Conservation (phyloP, 352 stramenopile genomes). For the Hyaloperonospora brassicae region DNA sequence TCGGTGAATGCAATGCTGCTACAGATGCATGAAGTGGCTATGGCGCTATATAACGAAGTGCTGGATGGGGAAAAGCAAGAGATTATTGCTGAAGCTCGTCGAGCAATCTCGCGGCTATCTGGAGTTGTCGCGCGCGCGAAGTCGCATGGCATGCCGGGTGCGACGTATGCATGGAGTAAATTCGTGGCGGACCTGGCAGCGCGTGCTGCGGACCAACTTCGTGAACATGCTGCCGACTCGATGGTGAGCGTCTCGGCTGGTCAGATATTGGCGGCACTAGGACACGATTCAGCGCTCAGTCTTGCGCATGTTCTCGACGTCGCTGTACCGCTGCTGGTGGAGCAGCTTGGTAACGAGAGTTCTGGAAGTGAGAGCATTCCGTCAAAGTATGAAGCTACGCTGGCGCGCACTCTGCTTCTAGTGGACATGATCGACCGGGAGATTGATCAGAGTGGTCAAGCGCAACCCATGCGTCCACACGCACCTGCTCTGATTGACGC, state of each 20-base stretch:
- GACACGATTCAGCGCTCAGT: slow-evolving; percentile 51
- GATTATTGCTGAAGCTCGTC: slow-evolving; percentile 54
- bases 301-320: slow-evolving; percentile 70
- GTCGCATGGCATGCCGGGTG: slow-evolving; percentile 41
- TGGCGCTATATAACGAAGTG: slow-evolving; percentile 73
- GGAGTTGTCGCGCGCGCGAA: slow-evolving; percentile 57
- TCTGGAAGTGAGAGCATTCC: slow-evolving; percentile 23
- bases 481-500: slow-evolving; percentile 46
- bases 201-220: slow-evolving; percentile 54
- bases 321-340: slow-evolving; percentile 48
- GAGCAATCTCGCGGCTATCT: slow-evolving; percentile 57
- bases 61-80: slow-evolving; percentile 80
- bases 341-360: slow-evolving; percentile 42
- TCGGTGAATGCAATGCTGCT: slow-evolving; percentile 72
- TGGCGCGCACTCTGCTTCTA: slow-evolving; percentile 57
- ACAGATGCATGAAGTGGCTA: slow-evolving; percentile 56
- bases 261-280: slow-evolving; percentile 56
- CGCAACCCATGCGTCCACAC: slow-evolving; percentile 71
- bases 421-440: slow-evolving; percentile 80
- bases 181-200: slow-evolving; percentile 76
- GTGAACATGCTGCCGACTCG: slow-evolving; percentile 67
- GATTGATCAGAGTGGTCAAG: slow-evolving; percentile 63
- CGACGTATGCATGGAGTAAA: slow-evolving; percentile 74
- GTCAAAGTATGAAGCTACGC: slow-evolving; percentile 63
- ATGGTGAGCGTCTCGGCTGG: slow-evolving; percentile 71